Percentiles rank a stretch among this genome's conserved stretches.
Evolutionary conservation across 1,284 basidiomycete genomes (phyloP).

Genomic region (Albatrellus sp.): DNA sequence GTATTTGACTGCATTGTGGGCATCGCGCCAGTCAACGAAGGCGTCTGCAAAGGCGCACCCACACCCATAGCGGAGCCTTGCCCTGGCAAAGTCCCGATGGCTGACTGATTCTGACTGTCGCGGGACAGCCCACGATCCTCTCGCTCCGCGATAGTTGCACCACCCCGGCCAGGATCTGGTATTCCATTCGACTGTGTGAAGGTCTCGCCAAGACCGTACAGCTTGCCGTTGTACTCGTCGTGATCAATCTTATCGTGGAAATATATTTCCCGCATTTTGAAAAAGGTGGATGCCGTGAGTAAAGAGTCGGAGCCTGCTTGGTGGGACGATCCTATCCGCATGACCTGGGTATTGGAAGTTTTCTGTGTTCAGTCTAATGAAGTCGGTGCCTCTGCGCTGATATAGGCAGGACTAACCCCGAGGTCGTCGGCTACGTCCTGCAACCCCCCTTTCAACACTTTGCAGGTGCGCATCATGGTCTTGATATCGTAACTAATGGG

Average conservation of each 20-base stretch:
- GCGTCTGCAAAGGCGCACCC: slow-evolving; percentile 24
- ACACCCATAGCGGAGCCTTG: slow-evolving; percentile 21
- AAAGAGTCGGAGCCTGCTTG: slow-evolving; percentile 95
- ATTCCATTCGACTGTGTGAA: slow-evolving; percentile 55
- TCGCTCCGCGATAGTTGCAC: slow-evolving; percentile 65
- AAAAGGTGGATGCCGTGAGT: slow-evolving; percentile 87
- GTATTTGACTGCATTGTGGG: slow-evolving; percentile 31
- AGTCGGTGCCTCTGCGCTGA: slow-evolving; percentile 7
- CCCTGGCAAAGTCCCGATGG: slow-evolving; percentile 25
- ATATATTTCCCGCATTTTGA: slow-evolving; percentile 89
- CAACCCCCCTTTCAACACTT: slow-evolving; percentile 84
- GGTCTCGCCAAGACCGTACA: slow-evolving; percentile 69
- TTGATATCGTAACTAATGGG: slow-evolving; percentile 97
- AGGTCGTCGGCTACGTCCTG: slow-evolving; percentile 95
- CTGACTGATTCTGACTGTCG: slow-evolving; percentile 45
- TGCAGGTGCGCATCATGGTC: slow-evolving; percentile 85
- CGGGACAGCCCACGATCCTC: slow-evolving; percentile 50
- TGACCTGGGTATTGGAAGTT: slow-evolving; percentile 39
- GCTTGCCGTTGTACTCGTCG: slow-evolving; percentile 60
- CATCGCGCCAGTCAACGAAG: slow-evolving; percentile 22
- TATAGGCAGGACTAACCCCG: slow-evolving; percentile 38
- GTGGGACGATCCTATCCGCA: slow-evolving; percentile 86
- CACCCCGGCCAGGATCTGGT: slow-evolving; percentile 50
- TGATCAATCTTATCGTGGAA: slow-evolving; percentile 84
- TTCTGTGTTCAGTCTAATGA: slow-evolving; percentile 7